A percentile compares a stretch with the other conserved stretches of the same genome.
phyloP scores from a whole-genome alignment of 164 flowering plant species.

The Echeveria elegans region DNA sequence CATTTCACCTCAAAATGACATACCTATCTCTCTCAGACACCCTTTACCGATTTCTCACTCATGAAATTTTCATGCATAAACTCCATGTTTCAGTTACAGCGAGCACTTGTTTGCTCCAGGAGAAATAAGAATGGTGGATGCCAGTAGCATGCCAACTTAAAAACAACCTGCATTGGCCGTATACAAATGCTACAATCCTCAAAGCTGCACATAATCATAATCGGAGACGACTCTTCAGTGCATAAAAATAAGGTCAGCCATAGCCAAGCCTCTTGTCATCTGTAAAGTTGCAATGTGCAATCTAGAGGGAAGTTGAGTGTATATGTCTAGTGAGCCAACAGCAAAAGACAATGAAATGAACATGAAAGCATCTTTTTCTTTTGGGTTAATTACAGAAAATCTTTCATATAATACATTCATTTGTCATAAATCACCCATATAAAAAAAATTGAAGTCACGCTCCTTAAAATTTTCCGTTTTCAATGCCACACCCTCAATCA shows the following conservation, averaged over 20 bases:
- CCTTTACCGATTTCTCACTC: not conserved
- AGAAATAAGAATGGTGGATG: slow-evolving; percentile 67
- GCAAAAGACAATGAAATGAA: not conserved
- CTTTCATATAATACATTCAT: no score
- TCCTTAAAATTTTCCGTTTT: no score
- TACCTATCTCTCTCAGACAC: not conserved
- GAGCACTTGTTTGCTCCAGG: slow-evolving; percentile 76
- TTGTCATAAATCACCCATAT: no score
- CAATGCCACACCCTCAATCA: no score
- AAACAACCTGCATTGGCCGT: slow-evolving; percentile 71
- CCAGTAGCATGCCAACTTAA: slow-evolving; percentile 66
- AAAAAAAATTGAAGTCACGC: no score
- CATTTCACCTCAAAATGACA: not conserved
- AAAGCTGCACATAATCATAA: slow-evolving; percentile 27
- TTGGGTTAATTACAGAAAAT: no score
- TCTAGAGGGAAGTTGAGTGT: not conserved
- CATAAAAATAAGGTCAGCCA: not conserved
- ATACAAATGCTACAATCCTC: slow-evolving; percentile 65
- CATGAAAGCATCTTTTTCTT: not conserved
- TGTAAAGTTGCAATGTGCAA: not conserved
- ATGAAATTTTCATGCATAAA: not conserved
- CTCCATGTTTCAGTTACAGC: slow-evolving; percentile 51
- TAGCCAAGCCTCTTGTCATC: not conserved
- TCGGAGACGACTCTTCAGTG: not conserved
- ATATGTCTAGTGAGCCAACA: not conserved